Percentiles rank a stretch among this genome's conserved stretches.
These are phyloP conservation scores for Rhazya stricta DNA, from an alignment of 257 asterid species.

Conservation along the genomic window DNA sequence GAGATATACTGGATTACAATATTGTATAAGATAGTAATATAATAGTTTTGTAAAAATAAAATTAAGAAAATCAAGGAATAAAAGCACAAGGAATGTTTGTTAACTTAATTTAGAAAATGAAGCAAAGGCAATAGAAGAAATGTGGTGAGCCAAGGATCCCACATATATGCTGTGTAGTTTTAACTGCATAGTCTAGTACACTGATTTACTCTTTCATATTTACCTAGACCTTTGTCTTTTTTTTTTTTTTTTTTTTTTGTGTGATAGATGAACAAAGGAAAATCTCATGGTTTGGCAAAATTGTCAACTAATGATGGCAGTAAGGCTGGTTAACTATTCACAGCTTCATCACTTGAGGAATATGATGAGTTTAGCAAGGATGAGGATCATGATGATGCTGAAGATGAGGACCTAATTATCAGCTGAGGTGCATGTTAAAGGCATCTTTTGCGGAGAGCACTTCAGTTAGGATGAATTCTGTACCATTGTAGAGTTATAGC, in stretches of 20 bases:
- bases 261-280: conserved; percentile 76
- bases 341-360: conserved; percentile 49
- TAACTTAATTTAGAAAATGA: not conserved
- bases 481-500: not conserved
- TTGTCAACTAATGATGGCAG: conserved; percentile 30
- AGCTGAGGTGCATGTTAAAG: conserved; percentile 20
- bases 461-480: not conserved
- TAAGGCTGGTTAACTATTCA: conserved; percentile 45
- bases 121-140: not conserved
- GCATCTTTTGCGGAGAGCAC: not conserved
- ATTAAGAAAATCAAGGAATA: not conserved
- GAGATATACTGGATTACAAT: not conserved
- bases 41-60: not conserved
- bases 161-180: not conserved
- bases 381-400: conserved; percentile 28
- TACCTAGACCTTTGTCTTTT: conserved; percentile 17
- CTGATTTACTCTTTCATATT: conserved; percentile 6
- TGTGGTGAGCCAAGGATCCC: not conserved
- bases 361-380: conserved; percentile 30
- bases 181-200: not conserved
- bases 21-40: not conserved
- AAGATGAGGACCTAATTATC: conserved; percentile 26
- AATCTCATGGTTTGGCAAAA: conserved; percentile 34
- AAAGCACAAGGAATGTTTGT: not conserved
- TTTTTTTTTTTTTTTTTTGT: conserved; percentile 12